These are phyloP conservation scores for Protomyces arabidopsidicola DNA, from an alignment of 1,139 yeast species.

Conservation along the genomic window DNA sequence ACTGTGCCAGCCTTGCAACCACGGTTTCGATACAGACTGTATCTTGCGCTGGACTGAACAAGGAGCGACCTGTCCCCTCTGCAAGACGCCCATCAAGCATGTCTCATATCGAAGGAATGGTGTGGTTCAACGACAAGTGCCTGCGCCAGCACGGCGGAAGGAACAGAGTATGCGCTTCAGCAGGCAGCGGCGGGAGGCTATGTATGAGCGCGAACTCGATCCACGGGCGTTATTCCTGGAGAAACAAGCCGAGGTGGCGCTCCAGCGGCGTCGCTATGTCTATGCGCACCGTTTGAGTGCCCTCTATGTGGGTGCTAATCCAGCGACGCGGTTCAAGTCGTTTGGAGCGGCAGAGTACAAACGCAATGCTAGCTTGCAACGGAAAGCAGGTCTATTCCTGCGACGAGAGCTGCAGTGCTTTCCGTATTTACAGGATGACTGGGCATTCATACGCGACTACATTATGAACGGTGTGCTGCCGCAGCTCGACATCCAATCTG, in stretches of 20 bases:
- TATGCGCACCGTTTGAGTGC: constrained; percentile 3
- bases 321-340: constrained; percentile 9
- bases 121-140: constrained; percentile 4
- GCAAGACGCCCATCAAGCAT: constrained; percentile 3
- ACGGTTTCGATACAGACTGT: constrained; percentile 12
- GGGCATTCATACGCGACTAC: constrained; percentile 7
- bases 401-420: constrained; percentile 18
- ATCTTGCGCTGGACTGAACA: constrained; percentile 19
- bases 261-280: constrained; percentile 11
- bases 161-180: constrained; percentile 14
- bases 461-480: constrained; percentile 17
- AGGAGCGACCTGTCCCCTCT: constrained; percentile 7
- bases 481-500: constrained; percentile 17
- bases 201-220: background rate
- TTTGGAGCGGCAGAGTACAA: background rate
- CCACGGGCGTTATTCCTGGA: constrained; percentile 1
- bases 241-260: constrained; percentile 1
- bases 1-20: constrained; percentile 15
- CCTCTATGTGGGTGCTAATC: constrained; percentile 17
- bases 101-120: constrained; percentile 10
- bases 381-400: constrained; percentile 16
- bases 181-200: background rate
- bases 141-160: background rate
- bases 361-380: constrained; percentile 3
- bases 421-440: constrained; percentile 4